phyloP scores from a whole-genome alignment of 1,284 basidiomycete species.

The Irpex rosettiformis region DNA sequence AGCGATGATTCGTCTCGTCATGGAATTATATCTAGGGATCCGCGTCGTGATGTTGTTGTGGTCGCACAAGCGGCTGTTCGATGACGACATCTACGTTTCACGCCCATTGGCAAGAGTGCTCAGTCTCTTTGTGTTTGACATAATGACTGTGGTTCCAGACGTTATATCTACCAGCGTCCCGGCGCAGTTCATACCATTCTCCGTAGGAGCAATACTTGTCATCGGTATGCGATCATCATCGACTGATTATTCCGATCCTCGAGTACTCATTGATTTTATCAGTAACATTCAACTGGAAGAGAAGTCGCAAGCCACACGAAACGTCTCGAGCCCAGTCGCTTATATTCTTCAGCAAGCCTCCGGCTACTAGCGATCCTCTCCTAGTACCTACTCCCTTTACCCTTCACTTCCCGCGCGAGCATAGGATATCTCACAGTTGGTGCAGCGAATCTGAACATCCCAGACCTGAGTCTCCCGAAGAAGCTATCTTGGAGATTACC shows the following conservation, averaged over 20 bases:
- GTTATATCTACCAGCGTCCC: conserved; percentile 35
- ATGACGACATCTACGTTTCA: neutral
- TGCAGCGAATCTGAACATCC: conserved; percentile 6
- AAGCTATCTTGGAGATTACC: neutral
- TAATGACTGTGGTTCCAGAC: conserved; percentile 41
- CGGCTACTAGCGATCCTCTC: conserved; percentile 1
- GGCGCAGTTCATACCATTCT: conserved; percentile 45
- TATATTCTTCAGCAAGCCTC: conserved; percentile 4
- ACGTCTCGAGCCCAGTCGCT: conserved; percentile 8
- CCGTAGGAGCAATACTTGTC: conserved; percentile 45
- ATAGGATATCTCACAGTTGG: conserved; percentile 11
- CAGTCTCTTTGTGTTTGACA: conserved; percentile 43
- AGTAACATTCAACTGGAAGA: conserved; percentile 24
- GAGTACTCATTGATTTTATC: neutral
- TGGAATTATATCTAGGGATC: conserved; percentile 41
- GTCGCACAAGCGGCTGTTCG: neutral
- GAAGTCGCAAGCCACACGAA: neutral
- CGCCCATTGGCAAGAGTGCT: conserved; percentile 28
- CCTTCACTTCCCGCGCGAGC: conserved; percentile 8
- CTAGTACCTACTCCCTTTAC: conserved; percentile 13
- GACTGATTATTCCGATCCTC: too few species aligned
- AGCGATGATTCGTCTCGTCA: conserved; percentile 36
- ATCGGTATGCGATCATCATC: conserved; percentile 27
- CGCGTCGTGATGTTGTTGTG: conserved; percentile 32
- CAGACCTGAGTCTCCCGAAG: neutral